A percentile compares a stretch with the other conserved stretches of the same genome.
phyloP scores from a whole-genome alignment of 2,329 filamentous ascomycete species.

The Ceratocystiopsis brevicomis region DNA sequence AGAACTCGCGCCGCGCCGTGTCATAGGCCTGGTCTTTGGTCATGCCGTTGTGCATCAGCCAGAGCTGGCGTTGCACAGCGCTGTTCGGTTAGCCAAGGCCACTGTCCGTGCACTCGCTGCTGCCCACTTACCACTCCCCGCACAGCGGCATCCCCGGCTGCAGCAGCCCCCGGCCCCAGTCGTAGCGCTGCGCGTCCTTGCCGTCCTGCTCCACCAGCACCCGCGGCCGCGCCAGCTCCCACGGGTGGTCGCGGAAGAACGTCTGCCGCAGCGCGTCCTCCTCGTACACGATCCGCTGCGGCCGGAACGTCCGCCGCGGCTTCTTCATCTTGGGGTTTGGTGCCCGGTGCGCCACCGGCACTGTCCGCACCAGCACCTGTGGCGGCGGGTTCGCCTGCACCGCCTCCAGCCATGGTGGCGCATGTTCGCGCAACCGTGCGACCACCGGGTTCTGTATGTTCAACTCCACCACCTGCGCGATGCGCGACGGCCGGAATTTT shows the following conservation, averaged over 20 bases:
- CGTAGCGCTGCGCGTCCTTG: conserved; percentile 52
- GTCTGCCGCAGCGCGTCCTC: conserved; percentile 65
- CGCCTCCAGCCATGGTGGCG: conserved; percentile 31
- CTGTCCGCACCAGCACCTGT: conserved; percentile 36
- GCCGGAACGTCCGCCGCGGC: conserved; percentile 61
- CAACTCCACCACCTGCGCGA: conserved; percentile 23
- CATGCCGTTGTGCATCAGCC: conserved; percentile 54
- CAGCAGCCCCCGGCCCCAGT: conserved; percentile 60
- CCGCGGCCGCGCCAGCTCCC: conserved; percentile 82
- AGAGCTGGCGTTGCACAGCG: conserved; percentile 81
- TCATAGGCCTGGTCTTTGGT: conserved; percentile 62
- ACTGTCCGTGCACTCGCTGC: too few relatives aligned
- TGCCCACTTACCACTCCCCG: conserved; percentile 53
- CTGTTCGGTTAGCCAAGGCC: conserved; percentile 25
- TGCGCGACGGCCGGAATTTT: conserved; percentile 17
- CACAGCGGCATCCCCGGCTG: conserved; percentile 61
- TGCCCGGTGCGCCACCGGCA: conserved; percentile 27
- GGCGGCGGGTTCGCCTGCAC: conserved; percentile 35
- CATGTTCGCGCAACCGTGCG: conserved; percentile 12
- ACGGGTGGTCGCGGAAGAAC: conserved; percentile 90
- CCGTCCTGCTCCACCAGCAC: conserved; percentile 74
- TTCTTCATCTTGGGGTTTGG: conserved; percentile 33
- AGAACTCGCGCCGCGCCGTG: conserved; percentile 73
- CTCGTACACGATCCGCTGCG: conserved; percentile 56
- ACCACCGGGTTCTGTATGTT: conserved; percentile 18